Evolutionary conservation across 108 stramenopile species (phyloP).

Genomic region (Nitzschia sp.): DNA sequence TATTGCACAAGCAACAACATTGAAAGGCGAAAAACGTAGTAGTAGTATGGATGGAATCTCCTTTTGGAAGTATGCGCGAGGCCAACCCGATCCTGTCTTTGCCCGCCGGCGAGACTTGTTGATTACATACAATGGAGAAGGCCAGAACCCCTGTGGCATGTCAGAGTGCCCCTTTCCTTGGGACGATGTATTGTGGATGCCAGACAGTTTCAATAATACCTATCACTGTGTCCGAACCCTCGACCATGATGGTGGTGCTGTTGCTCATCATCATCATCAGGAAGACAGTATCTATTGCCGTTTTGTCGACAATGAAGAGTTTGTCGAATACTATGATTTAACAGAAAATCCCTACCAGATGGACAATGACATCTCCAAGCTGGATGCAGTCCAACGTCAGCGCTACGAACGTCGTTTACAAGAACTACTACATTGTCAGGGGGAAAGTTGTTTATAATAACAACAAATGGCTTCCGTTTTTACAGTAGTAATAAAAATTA

Average conservation of each 20-base stretch:
- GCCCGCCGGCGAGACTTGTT: constrained; percentile 15
- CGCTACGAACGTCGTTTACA: constrained; percentile 26
- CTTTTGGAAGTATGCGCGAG: constrained; percentile 15
- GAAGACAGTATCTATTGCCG: constrained; percentile 40
- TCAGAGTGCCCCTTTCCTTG: constrained; percentile 24
- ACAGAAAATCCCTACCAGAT: constrained; percentile 30
- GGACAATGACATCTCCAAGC: constrained; percentile 19
- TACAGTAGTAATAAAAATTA: not conserved
- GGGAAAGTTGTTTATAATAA: constrained; percentile 6
- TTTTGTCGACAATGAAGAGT: constrained; percentile 33
- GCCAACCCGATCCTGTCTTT: constrained; percentile 6
- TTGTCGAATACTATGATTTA: constrained; percentile 44
- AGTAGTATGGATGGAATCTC: constrained; percentile 36
- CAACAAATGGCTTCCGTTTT: not conserved
- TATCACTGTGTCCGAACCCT: constrained; percentile 22
- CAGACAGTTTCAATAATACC: constrained; percentile 34
- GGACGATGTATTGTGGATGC: constrained; percentile 26
- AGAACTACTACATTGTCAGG: constrained; percentile 21
- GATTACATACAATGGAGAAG: constrained; percentile 35
- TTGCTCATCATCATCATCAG: no score
- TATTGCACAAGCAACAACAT: not conserved
- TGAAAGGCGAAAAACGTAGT: not conserved
- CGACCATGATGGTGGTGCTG: not conserved
- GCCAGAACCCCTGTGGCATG: constrained; percentile 12
- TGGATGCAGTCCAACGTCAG: constrained; percentile 4